Evolutionary conservation across 805 yeast species (phyloP), one percentile per base, ranked within the genome.

Genomic region (Lipomyces sp.): DNA sequence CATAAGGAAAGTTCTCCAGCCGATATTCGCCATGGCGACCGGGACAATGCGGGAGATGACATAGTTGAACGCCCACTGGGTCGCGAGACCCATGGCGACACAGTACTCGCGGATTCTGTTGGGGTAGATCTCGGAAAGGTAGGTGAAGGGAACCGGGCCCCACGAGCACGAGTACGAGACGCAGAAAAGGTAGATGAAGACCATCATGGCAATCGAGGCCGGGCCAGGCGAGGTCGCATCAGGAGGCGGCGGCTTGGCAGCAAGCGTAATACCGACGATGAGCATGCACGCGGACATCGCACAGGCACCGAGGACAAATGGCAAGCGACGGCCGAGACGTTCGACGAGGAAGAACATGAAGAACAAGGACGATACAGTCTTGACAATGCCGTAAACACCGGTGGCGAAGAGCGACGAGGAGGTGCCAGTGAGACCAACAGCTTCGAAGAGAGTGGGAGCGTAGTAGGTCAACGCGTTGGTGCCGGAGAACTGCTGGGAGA

Each of bases 381-480:
- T 55, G 35, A 55, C 54, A 33, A 55, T 42, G 2, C 60, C 61
- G 32, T 57, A 53, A 13, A 51, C 43, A 40, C 61, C 61, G 21
- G 60, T 49, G 5, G 59, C 61, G 29, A 58, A 46, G 5, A 53
- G 43, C 18, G 49, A 43, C 4, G 58, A 40, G 11, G 51, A 39
- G 2, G 48, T 74, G 53, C 77, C 79, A 3, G 70, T 61, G 45
- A 79, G 69, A 29, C 79, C 80, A 56, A 78, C 70, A 6, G 74
- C 66, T 38, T 70, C 63, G 58, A 74, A 74, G 37, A 75, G 68
- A 0, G 71, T 62, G 8, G 76, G 76, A 14, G 77, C 72, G 54
- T 74, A 75, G 61, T 75, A 75, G 18, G 73, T 72, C 43, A 75
- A 65, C 28, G 78, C 77, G 59, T 73, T 73, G 52, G 74, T 73